Evolutionary conservation across 345 rosid genomes (phyloP).

Genomic region (Melaleuca quinquenervia): DNA sequence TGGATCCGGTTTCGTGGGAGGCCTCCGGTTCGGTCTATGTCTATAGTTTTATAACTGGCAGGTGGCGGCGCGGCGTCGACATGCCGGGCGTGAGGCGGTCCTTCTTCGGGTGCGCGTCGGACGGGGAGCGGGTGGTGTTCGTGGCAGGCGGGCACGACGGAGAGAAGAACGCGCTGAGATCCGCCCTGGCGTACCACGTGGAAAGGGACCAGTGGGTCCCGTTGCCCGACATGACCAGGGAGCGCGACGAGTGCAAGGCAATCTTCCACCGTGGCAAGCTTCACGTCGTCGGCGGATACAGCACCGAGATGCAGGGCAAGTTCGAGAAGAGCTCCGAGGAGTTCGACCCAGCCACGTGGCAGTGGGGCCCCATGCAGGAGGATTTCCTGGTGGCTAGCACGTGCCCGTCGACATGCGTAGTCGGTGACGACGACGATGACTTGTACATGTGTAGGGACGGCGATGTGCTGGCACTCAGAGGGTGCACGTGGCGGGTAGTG

Average conservation of each 20-base stretch:
- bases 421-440: slow-evolving; percentile 1
- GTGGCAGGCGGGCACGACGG: slow-evolving; percentile 74
- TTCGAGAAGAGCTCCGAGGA: slow-evolving; percentile 38
- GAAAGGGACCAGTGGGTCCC: slow-evolving; percentile 35
- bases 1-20: slow-evolving; percentile 59
- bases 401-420: slow-evolving; percentile 27
- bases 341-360: slow-evolving; percentile 28
- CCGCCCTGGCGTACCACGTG: slow-evolving; percentile 56
- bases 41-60: slow-evolving; percentile 33
- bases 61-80: slow-evolving; percentile 53
- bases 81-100: slow-evolving; percentile 62
- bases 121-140: slow-evolving; percentile 39
- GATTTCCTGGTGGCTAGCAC: slow-evolving; percentile 11
- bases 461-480: slow-evolving; percentile 12
- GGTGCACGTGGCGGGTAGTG: slow-evolving; percentile 29
- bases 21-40: slow-evolving; percentile 34
- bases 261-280: slow-evolving; percentile 50
- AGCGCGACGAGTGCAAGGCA: slow-evolving; percentile 70
- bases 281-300: slow-evolving; percentile 71
- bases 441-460: slow-evolving; percentile 34
- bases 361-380: slow-evolving; percentile 30
- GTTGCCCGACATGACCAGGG: slow-evolving; percentile 58
- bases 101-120: slow-evolving; percentile 63
- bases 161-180: slow-evolving; percentile 55
- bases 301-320: slow-evolving; percentile 62